These are phyloP conservation scores for Scenedesmus sp. DNA, from an alignment of 163 green algal species.

Conservation along the genomic window DNA sequence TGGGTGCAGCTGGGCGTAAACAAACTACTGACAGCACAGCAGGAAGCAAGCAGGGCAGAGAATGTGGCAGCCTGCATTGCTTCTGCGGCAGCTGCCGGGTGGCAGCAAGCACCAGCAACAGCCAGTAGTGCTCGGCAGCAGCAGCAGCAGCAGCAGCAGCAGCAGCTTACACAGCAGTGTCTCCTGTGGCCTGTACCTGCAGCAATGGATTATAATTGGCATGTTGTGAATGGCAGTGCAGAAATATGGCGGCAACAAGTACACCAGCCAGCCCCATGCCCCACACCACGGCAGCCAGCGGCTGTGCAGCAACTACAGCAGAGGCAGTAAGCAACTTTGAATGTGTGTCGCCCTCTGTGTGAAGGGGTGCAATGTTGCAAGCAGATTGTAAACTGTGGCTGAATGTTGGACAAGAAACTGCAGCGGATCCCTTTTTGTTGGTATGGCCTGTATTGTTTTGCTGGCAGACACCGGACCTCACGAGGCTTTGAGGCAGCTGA, in stretches of 20 bases:
- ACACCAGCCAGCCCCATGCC: neutral
- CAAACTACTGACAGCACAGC: neutral
- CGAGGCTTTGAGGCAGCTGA: too few species aligned
- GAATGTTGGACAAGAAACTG: neutral
- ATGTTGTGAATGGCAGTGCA: constrained; percentile 7
- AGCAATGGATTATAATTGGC: neutral
- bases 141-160: neutral
- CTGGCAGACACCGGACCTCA: too few species aligned
- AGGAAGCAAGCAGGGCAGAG: neutral
- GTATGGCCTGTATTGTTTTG: too few species aligned
- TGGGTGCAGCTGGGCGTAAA: neutral
- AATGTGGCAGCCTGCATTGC: neutral
- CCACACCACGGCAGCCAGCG: neutral
- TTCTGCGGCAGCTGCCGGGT: neutral
- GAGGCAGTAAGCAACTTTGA: neutral
- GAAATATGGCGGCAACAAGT: neutral
- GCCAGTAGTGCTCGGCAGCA: neutral
- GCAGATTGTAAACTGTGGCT: neutral
- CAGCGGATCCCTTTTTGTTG: neutral
- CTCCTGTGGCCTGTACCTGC: neutral
- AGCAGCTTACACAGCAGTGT: neutral
- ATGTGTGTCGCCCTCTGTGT: neutral
- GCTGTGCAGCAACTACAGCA: neutral
- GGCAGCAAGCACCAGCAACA: neutral
- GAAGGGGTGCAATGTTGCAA: neutral